Conservation (phyloP, 345 rosid species). For the Euclidium syriacum region DNA sequence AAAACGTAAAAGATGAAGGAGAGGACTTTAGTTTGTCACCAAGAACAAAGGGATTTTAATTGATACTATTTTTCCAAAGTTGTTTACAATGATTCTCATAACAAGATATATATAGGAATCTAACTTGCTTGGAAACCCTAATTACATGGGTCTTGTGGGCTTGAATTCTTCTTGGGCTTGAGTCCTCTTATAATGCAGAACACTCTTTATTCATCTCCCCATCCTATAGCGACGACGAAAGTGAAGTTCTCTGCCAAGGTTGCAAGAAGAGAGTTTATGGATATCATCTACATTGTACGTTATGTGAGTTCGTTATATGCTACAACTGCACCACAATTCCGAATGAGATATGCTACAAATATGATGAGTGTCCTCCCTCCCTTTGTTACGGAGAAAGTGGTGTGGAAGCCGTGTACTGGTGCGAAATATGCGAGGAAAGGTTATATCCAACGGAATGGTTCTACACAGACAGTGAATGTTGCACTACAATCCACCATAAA, state of each 20-base stretch:
- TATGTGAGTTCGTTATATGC: background rate
- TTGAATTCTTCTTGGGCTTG: too few relatives aligned
- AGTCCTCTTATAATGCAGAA: too few relatives aligned
- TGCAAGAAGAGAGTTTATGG: background rate
- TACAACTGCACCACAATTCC: background rate
- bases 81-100: too few relatives aligned
- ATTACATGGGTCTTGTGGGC: too few relatives aligned
- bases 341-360: background rate
- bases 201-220: background rate
- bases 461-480: background rate
- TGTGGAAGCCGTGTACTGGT: background rate
- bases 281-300: background rate
- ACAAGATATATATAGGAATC: too few relatives aligned
- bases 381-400: background rate
- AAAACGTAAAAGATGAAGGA: too few relatives aligned
- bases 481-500: background rate
- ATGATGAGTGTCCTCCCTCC: background rate
- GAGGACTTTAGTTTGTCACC: too few relatives aligned
- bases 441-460: background rate
- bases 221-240: background rate
- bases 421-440: background rate
- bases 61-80: too few relatives aligned
- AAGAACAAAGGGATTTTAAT: too few relatives aligned
- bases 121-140: too few relatives aligned
- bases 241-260: background rate